Conservation (phyloP, 306 rosid species). For the Ormosia semicastrata region DNA sequence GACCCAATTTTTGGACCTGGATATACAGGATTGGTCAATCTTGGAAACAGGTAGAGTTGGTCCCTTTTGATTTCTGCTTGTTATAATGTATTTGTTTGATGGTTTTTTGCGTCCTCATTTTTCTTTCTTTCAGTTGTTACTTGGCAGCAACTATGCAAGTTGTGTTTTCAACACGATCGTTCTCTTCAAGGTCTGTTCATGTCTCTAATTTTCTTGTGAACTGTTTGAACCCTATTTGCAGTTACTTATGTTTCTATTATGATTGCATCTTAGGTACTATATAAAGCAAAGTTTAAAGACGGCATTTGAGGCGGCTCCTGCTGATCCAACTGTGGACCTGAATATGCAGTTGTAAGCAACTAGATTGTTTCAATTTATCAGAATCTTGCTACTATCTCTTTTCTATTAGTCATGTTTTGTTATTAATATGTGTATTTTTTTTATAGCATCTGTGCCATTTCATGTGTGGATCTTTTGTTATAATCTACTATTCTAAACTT, state of each 20-base stretch:
- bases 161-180: conserved; percentile 70
- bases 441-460: neutral
- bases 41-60: conserved; percentile 80
- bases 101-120: conserved; percentile 25
- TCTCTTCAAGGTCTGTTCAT: conserved; percentile 59
- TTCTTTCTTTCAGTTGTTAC: conserved; percentile 79
- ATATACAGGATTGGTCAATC: conserved; percentile 89
- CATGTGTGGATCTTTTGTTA: neutral
- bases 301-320: conserved; percentile 75
- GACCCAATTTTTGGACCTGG: conserved; percentile 95
- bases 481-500: neutral
- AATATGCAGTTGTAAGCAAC: conserved; percentile 70
- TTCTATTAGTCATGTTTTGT: neutral
- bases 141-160: conserved; percentile 97
- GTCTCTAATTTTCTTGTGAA: neutral
- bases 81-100: neutral
- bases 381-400: neutral
- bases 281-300: conserved; percentile 47
- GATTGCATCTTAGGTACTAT: conserved; percentile 53
- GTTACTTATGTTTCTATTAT: conserved; percentile 15
- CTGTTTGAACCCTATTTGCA: neutral
- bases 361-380: neutral
- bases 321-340: conserved; percentile 93
- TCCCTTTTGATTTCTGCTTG: conserved; percentile 14
- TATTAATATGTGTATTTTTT: neutral